Evolutionary conservation across 202 grass and related monocot species (phyloP), one percentile per base, ranked within the genome.

Genomic region (Alloteropsis angusta): DNA sequence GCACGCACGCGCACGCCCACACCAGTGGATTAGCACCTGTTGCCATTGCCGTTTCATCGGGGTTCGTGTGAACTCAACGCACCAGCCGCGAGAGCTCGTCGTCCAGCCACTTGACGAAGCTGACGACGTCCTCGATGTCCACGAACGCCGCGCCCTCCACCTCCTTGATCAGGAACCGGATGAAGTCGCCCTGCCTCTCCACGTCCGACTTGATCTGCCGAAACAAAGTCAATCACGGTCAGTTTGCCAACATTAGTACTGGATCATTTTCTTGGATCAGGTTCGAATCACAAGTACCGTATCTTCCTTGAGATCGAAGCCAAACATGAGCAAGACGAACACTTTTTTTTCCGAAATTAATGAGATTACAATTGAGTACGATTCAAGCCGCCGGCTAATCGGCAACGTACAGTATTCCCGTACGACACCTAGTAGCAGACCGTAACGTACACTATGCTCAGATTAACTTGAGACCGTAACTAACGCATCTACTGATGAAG

Each of bases 101-200:
- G 76, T 99, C 96, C 38, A 99, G 96, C 96, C 96, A 99, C 86
- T 99, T 99, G 86, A 99, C 96, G 78, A 96, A 99, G 76, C 80
- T 80, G 46, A 96, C 86, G 2, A 99, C 96, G 45, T 91, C 96
- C 11, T 99, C 90, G 67, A 99, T 96, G 80, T 82, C 65, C n/a
- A 22, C 55, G 52, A 99, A 91, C 54, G 89, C 80, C 5, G 92
- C 89, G 13, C 76, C 68, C 45, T 91, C 86, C 38, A 99, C 90
- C 53, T 93, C 88, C 75, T 99, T 99, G 39, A 99, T 99, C 28
- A 99, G 84, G 82, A 89, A 93, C 72, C 81, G 72, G 73, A 99
- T 93, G 67, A 96, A 88, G 68, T 96, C 87, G 57, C 96, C 96
- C 72, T 96, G 96, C 75, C 79, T 86, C 87, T 99, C 92, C 68